phyloP scores from a whole-genome alignment of 352 stramenopile genomes.

The Globisporangium abappressorium region DNA sequence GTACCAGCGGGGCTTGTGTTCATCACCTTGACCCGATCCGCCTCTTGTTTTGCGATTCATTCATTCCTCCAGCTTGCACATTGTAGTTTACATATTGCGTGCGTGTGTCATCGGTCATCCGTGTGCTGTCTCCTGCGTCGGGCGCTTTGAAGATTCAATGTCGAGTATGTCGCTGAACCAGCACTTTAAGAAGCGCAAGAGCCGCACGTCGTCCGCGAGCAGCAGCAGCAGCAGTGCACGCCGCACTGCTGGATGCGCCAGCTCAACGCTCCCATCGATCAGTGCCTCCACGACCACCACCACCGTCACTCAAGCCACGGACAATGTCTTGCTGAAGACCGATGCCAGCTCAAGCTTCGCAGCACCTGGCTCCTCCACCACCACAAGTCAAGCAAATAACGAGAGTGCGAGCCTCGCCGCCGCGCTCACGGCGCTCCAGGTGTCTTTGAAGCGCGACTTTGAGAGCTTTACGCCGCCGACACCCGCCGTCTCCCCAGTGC shows the following conservation, averaged over 20 bases:
- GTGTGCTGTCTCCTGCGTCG: not conserved
- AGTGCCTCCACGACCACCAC: not conserved
- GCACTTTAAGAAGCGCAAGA: constrained; percentile 73
- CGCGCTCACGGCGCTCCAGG: constrained; percentile 63
- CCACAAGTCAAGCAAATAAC: constrained; percentile 9
- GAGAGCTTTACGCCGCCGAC: constrained; percentile 71
- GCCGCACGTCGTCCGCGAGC: constrained; percentile 27
- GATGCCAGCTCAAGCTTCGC: constrained; percentile 7
- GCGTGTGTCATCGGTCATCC: not conserved
- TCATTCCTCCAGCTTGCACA: not conserved
- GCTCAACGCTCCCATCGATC: not conserved
- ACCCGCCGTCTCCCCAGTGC: constrained; percentile 58
- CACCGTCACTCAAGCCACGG: not conserved
- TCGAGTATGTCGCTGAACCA: constrained; percentile 52
- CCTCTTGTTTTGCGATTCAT: constrained; percentile 8
- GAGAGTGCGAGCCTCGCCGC: constrained; percentile 53
- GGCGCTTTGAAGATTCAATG: not conserved
- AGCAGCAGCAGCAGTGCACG: constrained; percentile 2
- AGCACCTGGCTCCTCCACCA: constrained; percentile 8
- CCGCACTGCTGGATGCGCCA: not conserved
- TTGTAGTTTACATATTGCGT: constrained; percentile 1
- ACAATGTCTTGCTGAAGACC: constrained; percentile 5
- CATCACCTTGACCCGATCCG: not conserved
- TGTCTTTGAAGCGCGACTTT: constrained; percentile 72
- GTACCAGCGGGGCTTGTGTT: not conserved